Percentiles rank a stretch among this genome's conserved stretches.
Evolutionary conservation across 192 early-diverging fungal genomes (phyloP).

Genomic region (Backusella tarrabulga): DNA sequence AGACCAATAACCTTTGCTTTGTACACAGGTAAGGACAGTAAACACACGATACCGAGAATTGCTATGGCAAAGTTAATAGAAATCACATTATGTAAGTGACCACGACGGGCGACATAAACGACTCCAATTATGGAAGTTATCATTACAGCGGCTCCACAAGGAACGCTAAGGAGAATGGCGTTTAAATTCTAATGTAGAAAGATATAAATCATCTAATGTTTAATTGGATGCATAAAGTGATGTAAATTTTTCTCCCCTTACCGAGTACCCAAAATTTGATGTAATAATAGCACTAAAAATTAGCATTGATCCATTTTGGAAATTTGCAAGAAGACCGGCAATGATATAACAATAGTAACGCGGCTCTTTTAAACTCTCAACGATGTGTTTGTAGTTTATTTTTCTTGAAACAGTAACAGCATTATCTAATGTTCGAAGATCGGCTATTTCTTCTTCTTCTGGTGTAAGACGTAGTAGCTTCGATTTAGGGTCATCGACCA

Average conservation of each 20-base stretch:
- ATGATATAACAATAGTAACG: conserved; percentile 17
- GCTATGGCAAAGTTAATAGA: neutral
- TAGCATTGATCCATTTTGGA: conserved; percentile 23
- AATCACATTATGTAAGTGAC: neutral
- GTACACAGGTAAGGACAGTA: conserved; percentile 6
- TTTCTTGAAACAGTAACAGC: conserved; percentile 16
- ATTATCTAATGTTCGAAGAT: conserved; percentile 16
- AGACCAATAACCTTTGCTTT: conserved; percentile 19
- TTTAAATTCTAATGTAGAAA: conserved; percentile 15
- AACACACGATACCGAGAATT: conserved; percentile 15
- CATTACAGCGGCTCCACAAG: neutral
- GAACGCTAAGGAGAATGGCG: conserved; percentile 21
- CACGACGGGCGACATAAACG: neutral
- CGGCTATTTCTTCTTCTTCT: neutral
- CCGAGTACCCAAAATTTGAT: conserved; percentile 18
- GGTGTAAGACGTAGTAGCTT: neutral
- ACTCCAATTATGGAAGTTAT: neutral
- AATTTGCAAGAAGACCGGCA: conserved; percentile 2
- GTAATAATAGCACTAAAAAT: conserved; percentile 19
- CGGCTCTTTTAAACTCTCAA: conserved; percentile 18
- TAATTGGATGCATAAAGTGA: neutral
- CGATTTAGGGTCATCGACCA: conserved; percentile 21
- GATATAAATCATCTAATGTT: neutral
- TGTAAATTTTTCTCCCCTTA: neutral
- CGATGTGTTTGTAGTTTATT: conserved; percentile 21